Conservation (phyloP, 371 early-diverging fungal species). For the Dichotomocladium elegans region DNA sequence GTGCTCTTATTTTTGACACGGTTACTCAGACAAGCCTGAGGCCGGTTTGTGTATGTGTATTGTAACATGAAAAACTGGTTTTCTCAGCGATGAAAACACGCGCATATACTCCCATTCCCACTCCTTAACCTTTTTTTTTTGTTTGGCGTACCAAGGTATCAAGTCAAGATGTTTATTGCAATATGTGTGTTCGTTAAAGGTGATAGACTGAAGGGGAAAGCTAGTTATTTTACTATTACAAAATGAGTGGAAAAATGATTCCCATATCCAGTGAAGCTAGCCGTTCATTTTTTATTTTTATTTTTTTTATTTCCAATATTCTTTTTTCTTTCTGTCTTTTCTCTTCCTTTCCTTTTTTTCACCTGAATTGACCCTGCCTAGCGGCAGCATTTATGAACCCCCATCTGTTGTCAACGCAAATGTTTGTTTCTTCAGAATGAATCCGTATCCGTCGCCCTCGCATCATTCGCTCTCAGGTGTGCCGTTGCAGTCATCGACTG, state of each 20-base stretch:
- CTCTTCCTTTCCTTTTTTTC: slow-evolving; percentile 6
- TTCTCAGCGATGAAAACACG: no score
- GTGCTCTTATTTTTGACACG: slow-evolving; percentile 1
- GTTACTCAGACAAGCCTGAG: slow-evolving; percentile 7
- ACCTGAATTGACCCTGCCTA: slow-evolving; percentile 7
- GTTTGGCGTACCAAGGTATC: no score
- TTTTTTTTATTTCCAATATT: slow-evolving; percentile 12
- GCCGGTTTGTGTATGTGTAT: slow-evolving; percentile 9
- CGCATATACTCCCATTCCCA: no score
- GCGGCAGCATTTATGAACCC: neutral
- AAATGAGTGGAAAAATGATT: no score
- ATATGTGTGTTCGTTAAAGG: no score
- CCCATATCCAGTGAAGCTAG: no score
- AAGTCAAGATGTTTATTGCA: no score
- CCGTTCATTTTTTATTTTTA: slow-evolving; percentile 8
- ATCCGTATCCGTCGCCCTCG: neutral
- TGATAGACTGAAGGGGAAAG: no score
- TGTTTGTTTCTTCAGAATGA: neutral
- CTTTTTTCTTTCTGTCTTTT: slow-evolving; percentile 17
- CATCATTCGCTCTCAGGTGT: neutral
- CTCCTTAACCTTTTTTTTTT: no score
- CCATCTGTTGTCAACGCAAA: neutral
- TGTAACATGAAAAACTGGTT: no score
- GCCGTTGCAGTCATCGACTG: neutral
- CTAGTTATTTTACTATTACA: no score